phyloP scores from a whole-genome alignment of 2,329 filamentous ascomycete genomes.

The Paramyrothecium sp. region DNA sequence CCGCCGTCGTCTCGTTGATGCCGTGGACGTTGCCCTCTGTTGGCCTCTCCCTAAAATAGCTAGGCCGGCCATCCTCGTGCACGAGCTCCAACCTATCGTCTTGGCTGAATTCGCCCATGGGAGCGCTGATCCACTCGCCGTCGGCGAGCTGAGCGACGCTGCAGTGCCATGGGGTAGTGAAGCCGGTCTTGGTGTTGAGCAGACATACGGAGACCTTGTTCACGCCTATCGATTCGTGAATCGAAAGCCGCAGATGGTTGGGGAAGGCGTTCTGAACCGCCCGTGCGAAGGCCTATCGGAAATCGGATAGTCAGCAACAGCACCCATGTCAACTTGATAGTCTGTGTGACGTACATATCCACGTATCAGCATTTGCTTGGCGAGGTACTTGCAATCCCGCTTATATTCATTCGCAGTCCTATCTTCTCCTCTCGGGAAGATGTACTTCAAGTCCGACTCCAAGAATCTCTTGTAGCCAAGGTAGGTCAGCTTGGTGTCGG shows the following conservation, averaged over 20 bases:
- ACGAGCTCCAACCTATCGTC: conserved; percentile 17
- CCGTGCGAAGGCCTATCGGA: conserved; percentile 21
- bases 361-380: conserved; percentile 28
- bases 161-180: conserved; percentile 31
- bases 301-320: neutral
- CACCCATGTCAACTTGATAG: neutral
- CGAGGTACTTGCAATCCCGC: conserved; percentile 22
- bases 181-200: conserved; percentile 25
- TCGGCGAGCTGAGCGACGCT: conserved; percentile 13
- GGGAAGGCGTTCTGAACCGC: conserved; percentile 23
- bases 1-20: conserved; percentile 1
- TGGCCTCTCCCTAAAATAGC: conserved; percentile 15
- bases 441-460: conserved; percentile 24
- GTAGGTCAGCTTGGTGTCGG: conserved; percentile 26
- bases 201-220: conserved; percentile 26
- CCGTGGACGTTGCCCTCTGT: neutral
- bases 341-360: conserved; percentile 19
- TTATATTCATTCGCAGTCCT: conserved; percentile 19
- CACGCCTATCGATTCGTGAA: conserved; percentile 23
- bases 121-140: conserved; percentile 21
- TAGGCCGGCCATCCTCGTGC: conserved; percentile 17
- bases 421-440: conserved; percentile 18
- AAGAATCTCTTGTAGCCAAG: conserved; percentile 26
- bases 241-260: conserved; percentile 24
- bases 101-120: conserved; percentile 21